Base-by-base conservation (phyloP, 2,329 filamentous ascomycete species). In the Didymella pomorum region DNA sequence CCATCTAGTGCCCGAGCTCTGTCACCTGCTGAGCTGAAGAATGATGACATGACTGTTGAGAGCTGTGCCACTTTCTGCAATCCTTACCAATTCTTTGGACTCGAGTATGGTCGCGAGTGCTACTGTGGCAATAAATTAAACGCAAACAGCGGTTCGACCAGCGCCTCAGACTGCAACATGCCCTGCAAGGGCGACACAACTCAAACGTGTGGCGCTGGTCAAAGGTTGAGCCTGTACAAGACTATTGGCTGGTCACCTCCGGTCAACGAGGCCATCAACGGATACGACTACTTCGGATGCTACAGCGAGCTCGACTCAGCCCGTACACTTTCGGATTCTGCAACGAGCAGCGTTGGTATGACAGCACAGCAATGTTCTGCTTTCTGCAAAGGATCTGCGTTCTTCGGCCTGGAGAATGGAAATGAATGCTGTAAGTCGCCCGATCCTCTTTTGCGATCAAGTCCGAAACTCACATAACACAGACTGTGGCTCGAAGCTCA, bases 331-430 rank as follows among this genome's bases (percentile, higher is more conserved):
- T 56, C 80, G 39, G 79, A 77, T 7, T 68, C 72, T 14, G 63
- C 70, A 29, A 68, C 65, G 18, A 79, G 78, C 48, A 70, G 50
- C 11, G 54, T 58, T n/a, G 45, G 37, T 16, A 64, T 81, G 58
- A 67, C 67, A 28, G 70, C 75, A 42, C 79, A 79, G 66, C 77
- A 72, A 28, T 67, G 66, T 48, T 68, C 72, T 10, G 68, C 69
- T 7, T 79, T 75, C 57, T 62, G 68, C 44, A 56, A 52, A 21
- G 66, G 62, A 18, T 56, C 63, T 16, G 44, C 47, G 0, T 79
- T 78, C 61, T 79, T 79, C 31, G 80, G 79, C 41, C 63, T 79
- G n/a, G 69, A 71, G 26, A 68, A 65, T 33, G 59, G 66, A 25
- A 28, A 51, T 9, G 66, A 68, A 41, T 67, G 66, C 56, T 69